These are phyloP conservation scores for Wallemia hederae DNA, from an alignment of 1,284 basidiomycete species.

Conservation along the genomic window DNA sequence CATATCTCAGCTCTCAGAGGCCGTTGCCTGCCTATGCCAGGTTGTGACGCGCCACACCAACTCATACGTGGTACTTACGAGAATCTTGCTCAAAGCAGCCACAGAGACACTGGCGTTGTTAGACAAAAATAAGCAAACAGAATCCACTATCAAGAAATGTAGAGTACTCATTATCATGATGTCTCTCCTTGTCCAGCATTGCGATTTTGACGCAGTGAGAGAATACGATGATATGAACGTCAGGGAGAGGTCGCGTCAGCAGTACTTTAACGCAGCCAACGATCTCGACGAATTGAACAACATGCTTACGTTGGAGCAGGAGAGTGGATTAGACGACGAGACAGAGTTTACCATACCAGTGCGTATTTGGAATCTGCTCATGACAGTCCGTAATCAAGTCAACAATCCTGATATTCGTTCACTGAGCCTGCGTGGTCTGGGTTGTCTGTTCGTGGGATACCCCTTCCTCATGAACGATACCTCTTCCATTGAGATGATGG, in stretches of 20 bases:
- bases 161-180: constrained; percentile 45
- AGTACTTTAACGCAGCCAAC: background rate
- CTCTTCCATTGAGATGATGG: constrained; percentile 56
- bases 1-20: constrained; percentile 32
- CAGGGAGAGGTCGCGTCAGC: background rate
- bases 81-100: constrained; percentile 18
- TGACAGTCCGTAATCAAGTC: background rate
- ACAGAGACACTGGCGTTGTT: constrained; percentile 4
- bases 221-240: constrained; percentile 18
- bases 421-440: constrained; percentile 16
- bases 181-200: constrained; percentile 58
- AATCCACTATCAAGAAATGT: constrained; percentile 3
- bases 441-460: constrained; percentile 70
- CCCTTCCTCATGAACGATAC: constrained; percentile 61
- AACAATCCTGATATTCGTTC: background rate
- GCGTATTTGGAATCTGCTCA: background rate
- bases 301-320: background rate
- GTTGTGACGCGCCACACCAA: constrained; percentile 60
- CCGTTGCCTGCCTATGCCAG: constrained; percentile 65
- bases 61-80: constrained; percentile 44
- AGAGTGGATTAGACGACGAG: background rate
- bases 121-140: constrained; percentile 4
- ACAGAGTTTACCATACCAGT: background rate
- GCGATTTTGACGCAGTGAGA: constrained; percentile 51
- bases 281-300: background rate